Base-by-base conservation (phyloP, 108 stramenopile species). In the Stephanodiscus minutulus region DNA sequence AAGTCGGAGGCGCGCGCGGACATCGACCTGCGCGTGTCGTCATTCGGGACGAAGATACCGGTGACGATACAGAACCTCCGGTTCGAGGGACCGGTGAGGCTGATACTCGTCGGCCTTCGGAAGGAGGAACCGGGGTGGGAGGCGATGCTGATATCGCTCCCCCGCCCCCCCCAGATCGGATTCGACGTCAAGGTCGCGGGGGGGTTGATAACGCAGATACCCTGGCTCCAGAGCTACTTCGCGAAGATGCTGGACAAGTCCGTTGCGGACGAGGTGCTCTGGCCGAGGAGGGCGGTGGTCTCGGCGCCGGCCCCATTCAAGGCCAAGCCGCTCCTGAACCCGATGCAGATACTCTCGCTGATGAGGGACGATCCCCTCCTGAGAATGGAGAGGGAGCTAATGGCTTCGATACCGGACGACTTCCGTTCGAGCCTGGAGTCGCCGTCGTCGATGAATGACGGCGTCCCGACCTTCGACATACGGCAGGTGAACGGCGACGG, bases 181-280 rank as follows among this genome's bases (percentile, higher is more conserved):
- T 68, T 86, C 48, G 86, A 86, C 68, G 27, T 86, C n/a, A 66
- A 60, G 43, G 77, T 86, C 21, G 68, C 71, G 1, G 82, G 82
- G 7, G 81, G 79, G 7, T 59, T 84, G 25, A 60, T 86, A n/a
- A 86, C 85, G 15, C 80, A 86, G 47, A 66, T 83, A 10, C 86
- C 86, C 7, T 84, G 82, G 74, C 66, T 87, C 17, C 57, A 79
- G 48, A 62, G 70, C 25, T 82, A 87, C 39, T 47, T 87, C 20
- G 72, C 48, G 18, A 72, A 66, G 15, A 79, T 61, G 46, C 56
- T 87, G 0, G 63, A 85, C 55, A 75, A 80, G 22, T 48, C 70
- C 1, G 65, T 87, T 20, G 74, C 57, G 24, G 76, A 85, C 13
- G 74, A 82, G 70, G 58, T 85, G 28, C 58, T 87, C 31, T 87